Conservation (phyloP, 2,329 filamentous ascomycete genomes). For the Leptoxyphium fumago region DNA sequence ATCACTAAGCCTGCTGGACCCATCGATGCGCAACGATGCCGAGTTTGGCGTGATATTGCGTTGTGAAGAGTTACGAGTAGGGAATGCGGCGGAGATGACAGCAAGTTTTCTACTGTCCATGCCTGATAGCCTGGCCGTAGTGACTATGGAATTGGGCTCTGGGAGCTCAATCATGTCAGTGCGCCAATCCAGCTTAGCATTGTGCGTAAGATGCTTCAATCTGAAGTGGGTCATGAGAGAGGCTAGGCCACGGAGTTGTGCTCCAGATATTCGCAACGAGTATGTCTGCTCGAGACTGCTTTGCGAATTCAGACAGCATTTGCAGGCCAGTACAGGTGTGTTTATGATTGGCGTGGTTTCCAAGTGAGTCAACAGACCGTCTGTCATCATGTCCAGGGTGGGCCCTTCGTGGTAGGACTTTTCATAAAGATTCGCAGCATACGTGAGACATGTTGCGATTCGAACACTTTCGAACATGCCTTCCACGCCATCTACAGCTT, state of each 20-base stretch:
- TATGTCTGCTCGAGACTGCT: not conserved
- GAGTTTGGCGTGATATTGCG: constrained; percentile 20
- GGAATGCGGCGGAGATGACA: constrained; percentile 18
- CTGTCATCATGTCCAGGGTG: not conserved
- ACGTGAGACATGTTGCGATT: not conserved
- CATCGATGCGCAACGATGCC: not conserved
- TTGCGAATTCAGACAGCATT: not conserved
- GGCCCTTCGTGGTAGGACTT: not conserved
- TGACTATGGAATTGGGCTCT: constrained; percentile 32
- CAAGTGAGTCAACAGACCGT: not conserved
- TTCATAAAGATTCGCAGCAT: not conserved
- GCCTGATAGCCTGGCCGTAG: constrained; percentile 36
- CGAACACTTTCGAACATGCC: not conserved
- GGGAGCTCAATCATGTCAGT: constrained; percentile 48
- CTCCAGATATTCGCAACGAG: not conserved
- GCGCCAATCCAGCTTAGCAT: constrained; percentile 36
- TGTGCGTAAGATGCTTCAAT: constrained; percentile 34
- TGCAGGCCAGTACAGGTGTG: not conserved
- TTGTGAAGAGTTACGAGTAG: constrained; percentile 1
- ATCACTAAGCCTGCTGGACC: not conserved
- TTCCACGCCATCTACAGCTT: not conserved
- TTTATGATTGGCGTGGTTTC: not conserved
- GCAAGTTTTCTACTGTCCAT: constrained; percentile 40
- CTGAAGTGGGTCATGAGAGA: constrained; percentile 47
- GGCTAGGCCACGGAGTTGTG: constrained; percentile 22